A percentile compares a stretch with the other conserved stretches of the same genome.
phyloP scores from a whole-genome alignment of 306 rosid genomes.

The Nissolia schottii region DNA sequence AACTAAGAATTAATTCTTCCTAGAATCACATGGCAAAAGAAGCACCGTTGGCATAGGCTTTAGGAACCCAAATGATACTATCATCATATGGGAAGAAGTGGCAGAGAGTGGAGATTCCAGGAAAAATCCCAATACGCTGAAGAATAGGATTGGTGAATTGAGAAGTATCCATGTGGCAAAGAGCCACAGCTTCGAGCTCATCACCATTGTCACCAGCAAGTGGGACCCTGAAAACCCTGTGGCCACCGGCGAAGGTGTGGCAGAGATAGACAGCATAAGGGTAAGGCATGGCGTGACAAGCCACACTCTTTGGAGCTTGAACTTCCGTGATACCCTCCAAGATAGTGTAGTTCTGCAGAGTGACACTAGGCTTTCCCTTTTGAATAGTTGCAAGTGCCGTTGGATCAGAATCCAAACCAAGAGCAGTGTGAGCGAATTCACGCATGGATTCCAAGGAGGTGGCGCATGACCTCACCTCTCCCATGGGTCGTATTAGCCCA shows the following conservation, averaged over 20 bases:
- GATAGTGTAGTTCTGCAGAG: conserved; percentile 64
- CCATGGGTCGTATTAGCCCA: conserved; percentile 51
- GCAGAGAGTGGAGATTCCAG: conserved; percentile 64
- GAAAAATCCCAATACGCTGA: conserved; percentile 42
- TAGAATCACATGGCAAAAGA: conserved; percentile 26
- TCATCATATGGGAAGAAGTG: conserved; percentile 84
- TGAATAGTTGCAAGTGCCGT: conserved; percentile 43
- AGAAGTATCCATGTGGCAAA: conserved; percentile 82
- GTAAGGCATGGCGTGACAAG: conserved; percentile 82
- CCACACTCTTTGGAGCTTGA: conserved; percentile 58
- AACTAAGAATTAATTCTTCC: too few species aligned
- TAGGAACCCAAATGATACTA: conserved; percentile 53
- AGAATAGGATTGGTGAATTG: conserved; percentile 58
- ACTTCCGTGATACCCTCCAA: conserved; percentile 37
- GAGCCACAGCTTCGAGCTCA: conserved; percentile 53
- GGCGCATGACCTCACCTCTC: conserved; percentile 68
- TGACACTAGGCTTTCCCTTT: conserved; percentile 40
- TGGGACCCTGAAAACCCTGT: conserved; percentile 38
- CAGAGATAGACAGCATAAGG: conserved; percentile 68
- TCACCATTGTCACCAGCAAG: conserved; percentile 63
- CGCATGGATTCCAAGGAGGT: conserved; percentile 81
- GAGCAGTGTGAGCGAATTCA: conserved; percentile 36
- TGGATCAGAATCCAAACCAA: conserved; percentile 27
- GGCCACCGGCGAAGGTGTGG: conserved; percentile 60
- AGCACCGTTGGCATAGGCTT: background rate